These are phyloP conservation scores for Metschnikowia aberdeeniae DNA, from an alignment of 805 yeast genomes.

Conservation along the genomic window DNA sequence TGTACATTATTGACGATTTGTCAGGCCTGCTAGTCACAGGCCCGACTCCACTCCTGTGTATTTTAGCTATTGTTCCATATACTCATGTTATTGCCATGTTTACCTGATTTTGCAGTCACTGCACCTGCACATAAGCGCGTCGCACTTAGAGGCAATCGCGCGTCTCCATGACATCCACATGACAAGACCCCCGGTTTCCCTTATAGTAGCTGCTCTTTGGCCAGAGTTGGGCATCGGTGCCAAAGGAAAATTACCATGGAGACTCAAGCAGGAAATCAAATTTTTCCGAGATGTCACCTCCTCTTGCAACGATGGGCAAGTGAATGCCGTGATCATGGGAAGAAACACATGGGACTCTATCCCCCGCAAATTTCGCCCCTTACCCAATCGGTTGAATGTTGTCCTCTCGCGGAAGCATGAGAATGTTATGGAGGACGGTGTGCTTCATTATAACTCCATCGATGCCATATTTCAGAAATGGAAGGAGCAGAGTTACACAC, in stretches of 20 bases:
- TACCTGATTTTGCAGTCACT: constrained; percentile 2
- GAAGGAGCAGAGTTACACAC: constrained; percentile 8
- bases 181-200: constrained; percentile 26
- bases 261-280: constrained; percentile 75
- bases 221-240: constrained; percentile 84
- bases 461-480: constrained; percentile 34
- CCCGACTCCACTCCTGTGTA: not conserved
- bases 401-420: constrained; percentile 55
- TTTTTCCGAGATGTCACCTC: constrained; percentile 77
- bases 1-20: constrained; percentile 12
- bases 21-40: not conserved
- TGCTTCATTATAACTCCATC: constrained; percentile 28
- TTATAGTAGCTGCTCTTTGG: constrained; percentile 81
- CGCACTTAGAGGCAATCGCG: constrained; percentile 1
- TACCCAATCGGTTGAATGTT: constrained; percentile 70
- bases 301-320: constrained; percentile 27
- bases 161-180: constrained; percentile 1
- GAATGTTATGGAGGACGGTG: constrained; percentile 20
- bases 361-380: constrained; percentile 78
- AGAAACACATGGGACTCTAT: constrained; percentile 94
- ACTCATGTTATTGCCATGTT: not conserved
- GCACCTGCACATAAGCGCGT: constrained; percentile 4
- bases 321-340: constrained; percentile 91
- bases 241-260: constrained; percentile 85
- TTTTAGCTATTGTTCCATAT: not conserved